Conservation (phyloP, 2,329 filamentous ascomycete species). For the Alternaria atra region DNA sequence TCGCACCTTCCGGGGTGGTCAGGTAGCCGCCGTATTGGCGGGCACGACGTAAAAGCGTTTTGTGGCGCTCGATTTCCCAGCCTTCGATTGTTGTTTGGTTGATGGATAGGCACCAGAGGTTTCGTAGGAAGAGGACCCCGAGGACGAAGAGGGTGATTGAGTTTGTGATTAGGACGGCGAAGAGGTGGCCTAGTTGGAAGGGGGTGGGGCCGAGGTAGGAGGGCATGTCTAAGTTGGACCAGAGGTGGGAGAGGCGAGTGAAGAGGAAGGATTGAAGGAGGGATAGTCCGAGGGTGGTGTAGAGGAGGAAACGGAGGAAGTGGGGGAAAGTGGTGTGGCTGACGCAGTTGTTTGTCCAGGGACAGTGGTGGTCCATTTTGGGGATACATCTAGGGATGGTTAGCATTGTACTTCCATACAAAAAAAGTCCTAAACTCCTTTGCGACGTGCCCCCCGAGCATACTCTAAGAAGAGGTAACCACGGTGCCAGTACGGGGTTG, state of each 20-base stretch:
- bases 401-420: not conserved
- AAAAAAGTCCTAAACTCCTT: too few relatives aligned
- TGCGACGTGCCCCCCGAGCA: too few relatives aligned
- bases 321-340: slow-evolving; percentile 83
- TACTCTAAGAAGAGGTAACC: too few relatives aligned
- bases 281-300: slow-evolving; percentile 69
- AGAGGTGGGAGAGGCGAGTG: slow-evolving; percentile 67
- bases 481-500: not conserved
- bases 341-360: slow-evolving; percentile 85
- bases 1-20: slow-evolving; percentile 63
- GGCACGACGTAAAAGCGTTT: slow-evolving; percentile 56
- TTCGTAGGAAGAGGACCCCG: slow-evolving; percentile 69
- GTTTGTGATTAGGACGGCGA: slow-evolving; percentile 67
- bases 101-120: slow-evolving; percentile 66
- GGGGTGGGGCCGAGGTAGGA: slow-evolving; percentile 74
- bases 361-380: slow-evolving; percentile 88
- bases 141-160: slow-evolving; percentile 69
- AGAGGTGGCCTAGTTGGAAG: slow-evolving; percentile 67
- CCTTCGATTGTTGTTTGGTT: slow-evolving; percentile 84
- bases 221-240: slow-evolving; percentile 71
- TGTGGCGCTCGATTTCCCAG: slow-evolving; percentile 69
- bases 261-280: slow-evolving; percentile 71
- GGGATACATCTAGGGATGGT: slow-evolving; percentile 70
- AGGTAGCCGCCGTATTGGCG: slow-evolving; percentile 64
- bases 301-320: slow-evolving; percentile 80